Conservation (phyloP, 179 eudicot genomes). For the Sideroxylon spinosum region DNA sequence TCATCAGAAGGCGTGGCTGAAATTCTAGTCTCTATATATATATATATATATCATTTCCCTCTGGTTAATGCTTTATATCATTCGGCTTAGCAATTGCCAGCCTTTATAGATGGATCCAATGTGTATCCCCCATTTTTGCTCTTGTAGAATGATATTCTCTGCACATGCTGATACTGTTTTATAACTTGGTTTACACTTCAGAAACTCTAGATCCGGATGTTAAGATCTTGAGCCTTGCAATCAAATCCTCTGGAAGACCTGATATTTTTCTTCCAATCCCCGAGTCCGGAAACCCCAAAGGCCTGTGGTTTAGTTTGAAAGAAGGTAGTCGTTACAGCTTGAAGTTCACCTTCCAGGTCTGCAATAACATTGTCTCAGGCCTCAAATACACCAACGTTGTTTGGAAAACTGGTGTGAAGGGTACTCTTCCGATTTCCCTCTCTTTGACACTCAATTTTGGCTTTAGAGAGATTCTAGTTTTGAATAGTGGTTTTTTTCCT, state of each 20-base stretch:
- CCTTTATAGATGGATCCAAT: no score
- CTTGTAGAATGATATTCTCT: neutral
- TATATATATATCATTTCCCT: neutral
- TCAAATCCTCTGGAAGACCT: slow-evolving; percentile 65
- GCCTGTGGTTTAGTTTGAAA: slow-evolving; percentile 84
- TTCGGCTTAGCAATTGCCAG: neutral
- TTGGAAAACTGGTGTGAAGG: slow-evolving; percentile 93
- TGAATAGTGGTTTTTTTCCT: neutral
- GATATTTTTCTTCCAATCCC: slow-evolving; percentile 74
- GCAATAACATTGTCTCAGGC: slow-evolving; percentile 81
- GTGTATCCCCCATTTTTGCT: neutral
- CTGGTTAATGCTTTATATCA: neutral
- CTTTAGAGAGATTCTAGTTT: neutral
- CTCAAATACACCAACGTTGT: slow-evolving; percentile 79
- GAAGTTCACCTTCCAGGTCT: slow-evolving; percentile 71
- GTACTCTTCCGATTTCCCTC: slow-evolving; percentile 25
- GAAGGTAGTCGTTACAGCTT: slow-evolving; percentile 82
- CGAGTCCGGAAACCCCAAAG: slow-evolving; percentile 67
- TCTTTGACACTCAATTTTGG: neutral
- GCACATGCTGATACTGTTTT: neutral
- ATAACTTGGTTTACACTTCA: slow-evolving; percentile 10
- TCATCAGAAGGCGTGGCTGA: neutral
- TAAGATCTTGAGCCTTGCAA: slow-evolving; percentile 74
- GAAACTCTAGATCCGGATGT: slow-evolving; percentile 77
- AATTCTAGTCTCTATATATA: neutral